phyloP scores from a whole-genome alignment of 371 early-diverging fungal genomes.

The Coemansia sp. region DNA sequence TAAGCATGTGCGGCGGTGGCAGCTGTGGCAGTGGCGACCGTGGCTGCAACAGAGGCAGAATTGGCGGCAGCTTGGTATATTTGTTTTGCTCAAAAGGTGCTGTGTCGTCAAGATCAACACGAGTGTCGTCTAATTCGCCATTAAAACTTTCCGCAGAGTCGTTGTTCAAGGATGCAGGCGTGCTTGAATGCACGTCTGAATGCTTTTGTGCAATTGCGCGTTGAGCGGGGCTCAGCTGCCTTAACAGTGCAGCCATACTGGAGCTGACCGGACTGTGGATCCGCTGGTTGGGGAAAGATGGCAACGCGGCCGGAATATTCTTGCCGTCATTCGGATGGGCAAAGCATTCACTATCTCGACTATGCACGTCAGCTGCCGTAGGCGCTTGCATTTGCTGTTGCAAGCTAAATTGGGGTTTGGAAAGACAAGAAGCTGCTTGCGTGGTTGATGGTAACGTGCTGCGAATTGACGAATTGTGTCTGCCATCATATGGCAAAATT shows the following conservation, averaged over 20 bases:
- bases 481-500: neutral
- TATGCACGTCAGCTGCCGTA: neutral
- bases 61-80: neutral
- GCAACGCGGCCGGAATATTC: neutral
- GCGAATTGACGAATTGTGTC: constrained; percentile 6
- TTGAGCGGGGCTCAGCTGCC: neutral
- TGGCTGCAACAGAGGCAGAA: neutral
- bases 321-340: neutral
- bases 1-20: constrained; percentile 9
- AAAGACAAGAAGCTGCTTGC: neutral
- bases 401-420: neutral
- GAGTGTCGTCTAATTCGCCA: constrained; percentile 16
- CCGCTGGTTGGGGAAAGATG: neutral
- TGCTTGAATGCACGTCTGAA: neutral
- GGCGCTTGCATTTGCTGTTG: neutral
- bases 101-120: constrained; percentile 10
- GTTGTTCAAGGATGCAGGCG: neutral
- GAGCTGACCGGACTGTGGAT: constrained; percentile 1
- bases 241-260: neutral
- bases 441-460: constrained; percentile 13
- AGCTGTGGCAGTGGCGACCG: constrained; percentile 7
- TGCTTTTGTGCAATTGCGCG: neutral
- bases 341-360: neutral
- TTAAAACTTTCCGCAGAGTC: neutral
- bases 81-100: neutral